Base-by-base conservation (phyloP, 2,329 filamentous ascomycete species). In the Colletotrichum viniferum region DNA sequence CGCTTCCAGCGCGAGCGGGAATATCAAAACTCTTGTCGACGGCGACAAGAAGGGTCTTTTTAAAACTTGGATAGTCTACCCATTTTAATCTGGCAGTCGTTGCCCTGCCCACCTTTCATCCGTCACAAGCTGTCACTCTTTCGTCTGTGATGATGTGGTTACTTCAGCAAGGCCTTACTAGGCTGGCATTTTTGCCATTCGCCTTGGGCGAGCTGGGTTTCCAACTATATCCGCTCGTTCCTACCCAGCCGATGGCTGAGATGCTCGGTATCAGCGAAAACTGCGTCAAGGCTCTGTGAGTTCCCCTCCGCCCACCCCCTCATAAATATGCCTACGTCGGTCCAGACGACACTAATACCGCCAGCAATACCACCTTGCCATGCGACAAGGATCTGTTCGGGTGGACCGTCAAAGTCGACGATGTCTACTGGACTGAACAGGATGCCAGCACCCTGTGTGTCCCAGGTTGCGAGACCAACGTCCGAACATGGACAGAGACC, bases 371-470 rank as follows among this genome's bases (percentile, higher is more conserved):
- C 21, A 64, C 69, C 38, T 21, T 73, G 62, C 70, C 70, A 26
- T 73, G 70, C 55, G 70, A 73, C n/a, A 16, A 60, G 13, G 32
- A 58, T 16, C 62, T 73, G 10, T 73, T 73, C 28, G 18, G 36
- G 26, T 67, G 62, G 70, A 67, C 70, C n/a, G 18, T 67, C 21
- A 67, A 67, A 16, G 70, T 73, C n/a, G 64, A 67, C 24, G 70
- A 73, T 63, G 58, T 67, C 32, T 66, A 73, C 63, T 73, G 70
- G 70, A 28, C 26, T 12, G 70, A 73, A 13, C 38, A 71, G 28
- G 69, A 71, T 56, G 69, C 30, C 12, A 43, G 8, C 14, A 43
- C 32, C 13, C 32, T 71, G 2, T 71, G 69, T 52, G 55, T 64
- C 32, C 14, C 69, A 34, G 69, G 16, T 24, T 71, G 69, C 34